phyloP scores from a whole-genome alignment of 2,329 filamentous ascomycete genomes.

The Penicillium aurantiogriseum region DNA sequence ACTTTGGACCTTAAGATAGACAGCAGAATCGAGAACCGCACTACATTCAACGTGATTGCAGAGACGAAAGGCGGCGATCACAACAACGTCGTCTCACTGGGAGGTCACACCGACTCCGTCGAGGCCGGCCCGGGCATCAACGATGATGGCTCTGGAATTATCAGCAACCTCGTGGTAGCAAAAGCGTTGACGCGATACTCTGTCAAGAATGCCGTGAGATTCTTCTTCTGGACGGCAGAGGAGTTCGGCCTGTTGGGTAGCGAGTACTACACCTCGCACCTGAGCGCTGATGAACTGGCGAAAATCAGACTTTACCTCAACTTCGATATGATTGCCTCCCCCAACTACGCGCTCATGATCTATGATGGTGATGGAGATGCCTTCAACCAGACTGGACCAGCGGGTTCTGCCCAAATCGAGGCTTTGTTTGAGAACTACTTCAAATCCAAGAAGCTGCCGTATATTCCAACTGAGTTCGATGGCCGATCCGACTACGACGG shows the following conservation, averaged over 20 bases:
- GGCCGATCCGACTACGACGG: conserved; percentile 77
- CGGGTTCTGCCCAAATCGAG: conserved; percentile 67
- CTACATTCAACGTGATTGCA: conserved; percentile 60
- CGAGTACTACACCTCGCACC: conserved; percentile 54
- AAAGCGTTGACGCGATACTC: conserved; percentile 66
- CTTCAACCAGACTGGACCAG: conserved; percentile 55
- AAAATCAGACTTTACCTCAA: conserved; percentile 68
- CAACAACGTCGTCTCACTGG: conserved; percentile 58
- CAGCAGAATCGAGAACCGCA: conserved; percentile 47
- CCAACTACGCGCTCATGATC: conserved; percentile 58
- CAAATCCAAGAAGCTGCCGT: conserved; percentile 59
- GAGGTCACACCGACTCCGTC: conserved; percentile 63
- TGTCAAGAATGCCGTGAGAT: conserved; percentile 68
- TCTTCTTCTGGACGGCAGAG: conserved; percentile 64
- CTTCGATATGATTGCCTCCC: conserved; percentile 68
- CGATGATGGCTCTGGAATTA: conserved; percentile 70
- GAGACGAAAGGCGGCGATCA: conserved; percentile 59
- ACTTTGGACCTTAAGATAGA: conserved; percentile 43
- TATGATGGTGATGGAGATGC: conserved; percentile 49
- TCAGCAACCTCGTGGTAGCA: conserved; percentile 60
- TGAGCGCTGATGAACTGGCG: conserved; percentile 51
- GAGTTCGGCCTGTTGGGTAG: conserved; percentile 64
- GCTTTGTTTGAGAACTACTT: conserved; percentile 69
- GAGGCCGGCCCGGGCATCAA: conserved; percentile 69
- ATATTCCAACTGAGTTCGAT: conserved; percentile 71